A percentile compares a stretch with the other conserved stretches of the same genome.
Conservation (phyloP, 345 rosid species). For the Citrus inodora region DNA sequence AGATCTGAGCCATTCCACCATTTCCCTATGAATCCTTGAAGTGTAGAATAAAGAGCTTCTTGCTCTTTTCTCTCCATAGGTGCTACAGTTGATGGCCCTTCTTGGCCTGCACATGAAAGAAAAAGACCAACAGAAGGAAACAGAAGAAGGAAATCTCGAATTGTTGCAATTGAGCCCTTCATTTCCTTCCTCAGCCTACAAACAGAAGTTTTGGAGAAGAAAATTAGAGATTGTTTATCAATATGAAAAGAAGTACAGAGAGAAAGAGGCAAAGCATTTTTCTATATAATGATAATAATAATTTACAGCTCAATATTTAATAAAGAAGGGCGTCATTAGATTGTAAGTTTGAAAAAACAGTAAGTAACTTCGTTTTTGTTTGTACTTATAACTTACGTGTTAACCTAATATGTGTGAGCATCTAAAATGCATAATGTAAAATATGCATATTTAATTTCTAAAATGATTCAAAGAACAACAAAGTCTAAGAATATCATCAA, state of each 20-base stretch:
- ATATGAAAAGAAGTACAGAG: not conserved
- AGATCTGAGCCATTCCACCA: conserved; percentile 45
- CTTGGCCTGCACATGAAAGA: conserved; percentile 1
- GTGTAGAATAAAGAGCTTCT: conserved; percentile 30
- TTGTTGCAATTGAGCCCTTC: not conserved
- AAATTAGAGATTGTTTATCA: not conserved
- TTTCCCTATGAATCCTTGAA: conserved; percentile 39
- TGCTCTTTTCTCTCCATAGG: conserved; percentile 30
- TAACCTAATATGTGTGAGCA: no score
- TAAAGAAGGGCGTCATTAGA: not conserved
- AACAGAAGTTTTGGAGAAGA: not conserved
- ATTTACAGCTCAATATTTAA: not conserved
- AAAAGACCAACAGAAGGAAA: not conserved
- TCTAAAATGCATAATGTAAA: no score
- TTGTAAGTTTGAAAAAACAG: no score
- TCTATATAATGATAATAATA: not conserved
- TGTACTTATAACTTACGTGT: no score
- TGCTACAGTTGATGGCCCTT: not conserved
- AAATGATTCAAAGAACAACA: not conserved
- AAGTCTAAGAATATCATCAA: not conserved
- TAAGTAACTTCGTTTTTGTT: no score
- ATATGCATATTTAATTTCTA: not conserved
- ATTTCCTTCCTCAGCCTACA: not conserved
- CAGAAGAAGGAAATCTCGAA: not conserved
- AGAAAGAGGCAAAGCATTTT: not conserved